phyloP scores from a whole-genome alignment of 495 filamentous ascomycete species.

The Neurospora sp. region DNA sequence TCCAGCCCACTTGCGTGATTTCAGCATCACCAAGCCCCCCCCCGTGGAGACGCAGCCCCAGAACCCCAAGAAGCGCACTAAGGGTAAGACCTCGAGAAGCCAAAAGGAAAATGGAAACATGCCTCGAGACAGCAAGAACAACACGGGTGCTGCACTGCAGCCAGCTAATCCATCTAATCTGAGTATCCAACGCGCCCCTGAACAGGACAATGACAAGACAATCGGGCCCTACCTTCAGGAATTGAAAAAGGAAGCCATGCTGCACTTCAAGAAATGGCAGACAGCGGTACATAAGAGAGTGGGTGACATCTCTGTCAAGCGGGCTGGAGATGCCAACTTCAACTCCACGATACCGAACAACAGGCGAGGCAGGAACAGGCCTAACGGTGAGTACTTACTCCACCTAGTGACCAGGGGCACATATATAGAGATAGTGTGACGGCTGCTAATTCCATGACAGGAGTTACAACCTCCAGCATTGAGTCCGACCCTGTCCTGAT shows the following conservation, averaged over 20 bases:
- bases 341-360: slow-evolving; percentile 1
- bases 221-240: slow-evolving; percentile 27
- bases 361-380: slow-evolving; percentile 6
- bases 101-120: slow-evolving; percentile 18
- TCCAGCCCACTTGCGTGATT: slow-evolving; percentile 21
- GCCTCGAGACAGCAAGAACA: slow-evolving; percentile 7
- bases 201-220: slow-evolving; percentile 12
- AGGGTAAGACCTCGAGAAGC: not conserved
- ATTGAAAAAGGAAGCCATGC: slow-evolving; percentile 31
- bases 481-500: slow-evolving; percentile 29
- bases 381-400: slow-evolving; percentile 4
- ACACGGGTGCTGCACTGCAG: not conserved
- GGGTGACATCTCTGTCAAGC: slow-evolving; percentile 31
- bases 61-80: not conserved
- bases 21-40: slow-evolving; percentile 18
- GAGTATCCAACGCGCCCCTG: not conserved
- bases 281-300: slow-evolving; percentile 24
- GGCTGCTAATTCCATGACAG: slow-evolving; percentile 15
- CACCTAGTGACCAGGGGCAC: no score
- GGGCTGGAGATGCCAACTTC: slow-evolving; percentile 8
- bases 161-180: not conserved
- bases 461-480: slow-evolving; percentile 16
- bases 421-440: not conserved
- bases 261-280: slow-evolving; percentile 39
- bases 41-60: slow-evolving; percentile 10